These are phyloP conservation scores for Xylaria digitata DNA, from an alignment of 2,329 filamentous ascomycete genomes.

Conservation along the genomic window DNA sequence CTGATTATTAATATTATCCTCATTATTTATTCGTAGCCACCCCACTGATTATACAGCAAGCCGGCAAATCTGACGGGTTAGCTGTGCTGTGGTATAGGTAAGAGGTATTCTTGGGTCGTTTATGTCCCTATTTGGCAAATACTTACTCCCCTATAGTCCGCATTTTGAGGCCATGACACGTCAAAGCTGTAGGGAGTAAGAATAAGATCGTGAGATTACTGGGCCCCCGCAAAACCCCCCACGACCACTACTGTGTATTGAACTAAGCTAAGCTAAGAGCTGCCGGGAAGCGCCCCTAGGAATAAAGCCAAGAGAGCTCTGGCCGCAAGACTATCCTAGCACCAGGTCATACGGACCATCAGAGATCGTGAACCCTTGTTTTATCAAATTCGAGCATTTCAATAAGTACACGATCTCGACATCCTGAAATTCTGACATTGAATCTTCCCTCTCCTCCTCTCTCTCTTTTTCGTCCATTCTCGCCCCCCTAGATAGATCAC, in stretches of 20 bases:
- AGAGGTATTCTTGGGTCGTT: background rate
- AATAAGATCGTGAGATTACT: slow-evolving; percentile 31
- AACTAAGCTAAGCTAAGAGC: slow-evolving; percentile 21
- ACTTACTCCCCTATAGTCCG: background rate
- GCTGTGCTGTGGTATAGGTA: too few relatives aligned
- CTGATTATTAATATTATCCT: too few relatives aligned
- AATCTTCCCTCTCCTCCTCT: background rate
- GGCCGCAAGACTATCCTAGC: slow-evolving; percentile 33
- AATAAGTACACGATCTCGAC: slow-evolving; percentile 1
- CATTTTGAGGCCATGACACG: background rate
- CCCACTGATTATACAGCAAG: too few relatives aligned
- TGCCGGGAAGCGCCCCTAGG: slow-evolving; percentile 24
- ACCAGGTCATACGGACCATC: slow-evolving; percentile 39
- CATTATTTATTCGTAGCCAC: too few relatives aligned
- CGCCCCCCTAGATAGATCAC: background rate
- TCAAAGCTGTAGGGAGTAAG: slow-evolving; percentile 13
- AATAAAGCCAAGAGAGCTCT: slow-evolving; percentile 36
- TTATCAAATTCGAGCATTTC: slow-evolving; percentile 11
- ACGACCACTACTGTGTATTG: slow-evolving; percentile 7
- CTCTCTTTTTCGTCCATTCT: background rate
- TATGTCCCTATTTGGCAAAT: background rate
- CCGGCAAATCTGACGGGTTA: too few relatives aligned
- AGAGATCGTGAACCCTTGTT: slow-evolving; percentile 41
- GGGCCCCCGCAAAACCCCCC: slow-evolving; percentile 31
- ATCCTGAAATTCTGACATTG: background rate